Evolutionary conservation across 139 green algal species (phyloP), one percentile per base, ranked within the genome.

Genomic region (Micractinium sp.): DNA sequence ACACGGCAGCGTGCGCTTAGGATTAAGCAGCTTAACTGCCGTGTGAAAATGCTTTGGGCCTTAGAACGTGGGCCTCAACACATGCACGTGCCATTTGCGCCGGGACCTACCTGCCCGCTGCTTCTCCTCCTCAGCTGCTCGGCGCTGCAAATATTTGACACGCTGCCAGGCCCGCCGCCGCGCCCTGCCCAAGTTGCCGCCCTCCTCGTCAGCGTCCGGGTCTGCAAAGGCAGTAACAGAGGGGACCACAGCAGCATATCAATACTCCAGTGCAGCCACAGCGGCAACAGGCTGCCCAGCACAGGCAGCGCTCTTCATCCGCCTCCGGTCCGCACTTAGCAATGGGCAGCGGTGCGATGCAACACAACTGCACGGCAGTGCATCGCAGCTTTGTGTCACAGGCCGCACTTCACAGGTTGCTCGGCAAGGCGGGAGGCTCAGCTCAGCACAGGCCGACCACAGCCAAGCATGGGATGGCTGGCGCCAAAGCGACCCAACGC

Each of bases 201-300:
- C 83, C 56, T 88, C 75, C 35, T 88, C 86, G 39, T 86, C 89
- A 20, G 89, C 90, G 31, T 90, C 87, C 19, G 84, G 81, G 60
- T 86, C 80, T 47, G 69, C 85, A 77, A 33, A 63, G 31, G 53
- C 31, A 22, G 41, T 39, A n/a, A 47, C 29, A 0, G 36, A 56
- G 2, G 73, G 27, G 13, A 25, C 71, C 39, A 33, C 66, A 82
- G 71, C n/a, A n/a, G n/a, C n/a, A n/a, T n/a, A n/a, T n/a, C n/a
- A n/a, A n/a, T n/a, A n/a, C n/a, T 29, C 33, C 23, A 23, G 73
- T 13, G 20, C 39, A 33, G 33, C n/a, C 29, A 33, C 18, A 25
- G 39, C 84, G n/a, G 36, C 53, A 47, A 41, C 29, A 27, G 83
- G 38, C 13, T 0, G 69, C 78, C 61, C 80, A 47, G 67, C 85